Conservation (phyloP, 1,284 basidiomycete species). For the Tetrapyrgos nigripes region DNA sequence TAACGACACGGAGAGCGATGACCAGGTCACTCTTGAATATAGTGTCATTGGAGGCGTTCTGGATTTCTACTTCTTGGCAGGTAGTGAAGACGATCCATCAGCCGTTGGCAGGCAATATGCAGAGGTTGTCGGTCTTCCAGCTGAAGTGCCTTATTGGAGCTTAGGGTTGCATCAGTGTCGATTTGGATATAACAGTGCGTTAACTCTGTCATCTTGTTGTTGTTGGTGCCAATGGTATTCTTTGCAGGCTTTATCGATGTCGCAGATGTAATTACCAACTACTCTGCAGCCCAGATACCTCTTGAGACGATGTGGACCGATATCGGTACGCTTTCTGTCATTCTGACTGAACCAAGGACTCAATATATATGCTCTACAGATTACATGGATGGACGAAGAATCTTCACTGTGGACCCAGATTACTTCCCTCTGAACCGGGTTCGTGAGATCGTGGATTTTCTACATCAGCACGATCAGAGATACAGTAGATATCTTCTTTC, state of each 20-base stretch:
- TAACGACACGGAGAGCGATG: slow-evolving; percentile 41
- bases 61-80: slow-evolving; percentile 80
- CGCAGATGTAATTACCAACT: slow-evolving; percentile 64
- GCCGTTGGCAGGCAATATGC: slow-evolving; percentile 73
- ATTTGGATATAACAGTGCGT: slow-evolving; percentile 65
- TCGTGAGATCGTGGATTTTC: slow-evolving; percentile 66
- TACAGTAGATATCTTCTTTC: slow-evolving; percentile 48
- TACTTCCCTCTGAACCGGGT: slow-evolving; percentile 71
- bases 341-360: neutral
- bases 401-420: slow-evolving; percentile 72
- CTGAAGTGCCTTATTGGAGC: slow-evolving; percentile 74
- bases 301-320: slow-evolving; percentile 83
- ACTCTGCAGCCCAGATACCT: slow-evolving; percentile 65
- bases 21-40: slow-evolving; percentile 63
- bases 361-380: slow-evolving; percentile 47
- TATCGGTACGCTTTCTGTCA: slow-evolving; percentile 51
- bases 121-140: slow-evolving; percentile 63
- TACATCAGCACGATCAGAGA: slow-evolving; percentile 64
- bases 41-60: slow-evolving; percentile 74
- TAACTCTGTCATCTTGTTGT: neutral
- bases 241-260: slow-evolving; percentile 65
- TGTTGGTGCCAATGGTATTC: neutral
- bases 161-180: slow-evolving; percentile 78
- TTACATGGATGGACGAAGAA: slow-evolving; percentile 73
- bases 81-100: slow-evolving; percentile 64